Conservation (phyloP, 2,329 filamentous ascomycete genomes). For the Alternaria postmessia region DNA sequence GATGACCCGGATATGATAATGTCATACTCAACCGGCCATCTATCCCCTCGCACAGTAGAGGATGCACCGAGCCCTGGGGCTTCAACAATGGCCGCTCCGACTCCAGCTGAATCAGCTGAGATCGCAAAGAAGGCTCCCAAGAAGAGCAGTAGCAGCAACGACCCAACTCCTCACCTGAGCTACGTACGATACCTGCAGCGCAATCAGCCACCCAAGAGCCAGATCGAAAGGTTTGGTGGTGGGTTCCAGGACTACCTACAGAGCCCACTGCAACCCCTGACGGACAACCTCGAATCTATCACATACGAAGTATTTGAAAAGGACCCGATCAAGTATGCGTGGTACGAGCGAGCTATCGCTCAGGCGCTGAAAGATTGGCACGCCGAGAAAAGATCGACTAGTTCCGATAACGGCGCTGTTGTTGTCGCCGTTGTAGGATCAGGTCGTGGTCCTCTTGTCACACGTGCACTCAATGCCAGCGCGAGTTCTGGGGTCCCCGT, state of each 20-base stretch:
- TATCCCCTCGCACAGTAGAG: constrained; percentile 56
- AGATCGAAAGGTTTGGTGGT: constrained; percentile 71
- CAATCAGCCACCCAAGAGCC: constrained; percentile 73
- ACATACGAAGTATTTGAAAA: constrained; percentile 99
- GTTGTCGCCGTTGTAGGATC: constrained; percentile 93
- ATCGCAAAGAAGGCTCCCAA: constrained; percentile 43
- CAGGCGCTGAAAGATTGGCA: constrained; percentile 84
- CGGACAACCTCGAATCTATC: constrained; percentile 94
- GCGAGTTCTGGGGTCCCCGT: constrained; percentile 77
- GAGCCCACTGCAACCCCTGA: constrained; percentile 90
- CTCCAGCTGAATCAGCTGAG: constrained; percentile 71
- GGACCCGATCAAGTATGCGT: constrained; percentile 96
- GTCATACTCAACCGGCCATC: constrained; percentile 46
- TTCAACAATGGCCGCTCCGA: constrained; percentile 59
- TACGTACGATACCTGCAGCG: constrained; percentile 87
- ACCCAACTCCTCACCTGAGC: constrained; percentile 72
- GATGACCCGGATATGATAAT: constrained; percentile 51
- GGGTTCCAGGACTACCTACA: constrained; percentile 95
- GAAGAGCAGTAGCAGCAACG: constrained; percentile 58
- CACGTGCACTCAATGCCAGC: constrained; percentile 83
- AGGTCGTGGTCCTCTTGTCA: constrained; percentile 90
- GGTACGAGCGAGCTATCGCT: constrained; percentile 86
- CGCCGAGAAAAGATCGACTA: constrained; percentile 74
- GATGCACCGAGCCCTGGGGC: constrained; percentile 42
- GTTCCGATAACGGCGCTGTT: constrained; percentile 73